Conservation (phyloP, 192 early-diverging fungal genomes). For the Funneliformis mosseae region DNA sequence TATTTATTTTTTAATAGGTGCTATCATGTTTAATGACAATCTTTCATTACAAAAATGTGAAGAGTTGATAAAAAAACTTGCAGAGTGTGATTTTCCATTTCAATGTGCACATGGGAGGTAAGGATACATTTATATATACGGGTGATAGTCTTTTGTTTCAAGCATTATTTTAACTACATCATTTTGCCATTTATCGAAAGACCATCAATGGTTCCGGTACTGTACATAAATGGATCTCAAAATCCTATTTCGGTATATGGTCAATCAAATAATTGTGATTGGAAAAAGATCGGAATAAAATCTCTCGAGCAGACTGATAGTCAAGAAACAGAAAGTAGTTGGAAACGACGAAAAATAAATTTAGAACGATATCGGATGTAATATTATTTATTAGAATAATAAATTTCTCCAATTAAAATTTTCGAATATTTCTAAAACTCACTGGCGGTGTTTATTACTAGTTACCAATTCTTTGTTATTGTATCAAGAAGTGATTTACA, state of each 20-base stretch:
- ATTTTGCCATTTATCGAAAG: too few relatives aligned
- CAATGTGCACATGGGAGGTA: constrained; percentile 63
- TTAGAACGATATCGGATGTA: not conserved
- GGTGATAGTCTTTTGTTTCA: not conserved
- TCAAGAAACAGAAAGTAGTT: not conserved
- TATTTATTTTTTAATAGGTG: constrained; percentile 38
- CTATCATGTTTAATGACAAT: constrained; percentile 77
- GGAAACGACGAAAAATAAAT: not conserved
- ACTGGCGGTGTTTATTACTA: too few relatives aligned
- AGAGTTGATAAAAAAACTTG: constrained; percentile 52
- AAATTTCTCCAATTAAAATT: not conserved
- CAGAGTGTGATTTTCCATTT: constrained; percentile 62
- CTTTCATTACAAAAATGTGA: constrained; percentile 53
- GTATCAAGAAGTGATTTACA: too few relatives aligned
- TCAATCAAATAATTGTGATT: not conserved
- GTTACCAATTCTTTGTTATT: too few relatives aligned
- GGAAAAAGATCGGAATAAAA: not conserved
- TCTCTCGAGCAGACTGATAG: not conserved
- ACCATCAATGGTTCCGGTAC: constrained; percentile 30
- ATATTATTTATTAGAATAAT: not conserved
- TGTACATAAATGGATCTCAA: constrained; percentile 13
- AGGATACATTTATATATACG: not conserved
- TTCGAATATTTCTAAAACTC: too few relatives aligned
- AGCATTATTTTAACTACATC: not conserved
- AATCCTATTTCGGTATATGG: not conserved